Evolutionary conservation across 495 filamentous ascomycete genomes (phyloP).

Genomic region (Penicillium salamii): DNA sequence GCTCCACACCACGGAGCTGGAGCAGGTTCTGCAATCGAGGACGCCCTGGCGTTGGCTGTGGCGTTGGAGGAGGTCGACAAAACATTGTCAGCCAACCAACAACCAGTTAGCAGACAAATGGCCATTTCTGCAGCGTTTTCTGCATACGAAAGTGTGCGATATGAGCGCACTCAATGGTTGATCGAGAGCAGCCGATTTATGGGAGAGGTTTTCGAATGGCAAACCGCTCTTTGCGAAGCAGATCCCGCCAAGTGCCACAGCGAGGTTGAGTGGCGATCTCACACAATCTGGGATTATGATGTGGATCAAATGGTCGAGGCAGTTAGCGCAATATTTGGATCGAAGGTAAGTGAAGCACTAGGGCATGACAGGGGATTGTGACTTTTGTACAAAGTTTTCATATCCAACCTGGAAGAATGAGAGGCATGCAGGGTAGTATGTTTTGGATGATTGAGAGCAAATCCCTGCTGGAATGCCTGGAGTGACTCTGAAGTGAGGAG

Average conservation of each 20-base stretch:
- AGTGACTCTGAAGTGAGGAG: too few species aligned
- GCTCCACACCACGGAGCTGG: slow-evolving; percentile 53
- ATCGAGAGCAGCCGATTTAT: slow-evolving; percentile 33
- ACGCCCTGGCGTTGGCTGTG: slow-evolving; percentile 44
- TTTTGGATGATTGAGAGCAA: too few species aligned
- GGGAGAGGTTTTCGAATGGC: slow-evolving; percentile 29
- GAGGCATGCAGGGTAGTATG: too few species aligned
- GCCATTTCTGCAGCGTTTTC: not conserved
- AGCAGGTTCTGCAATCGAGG: slow-evolving; percentile 56
- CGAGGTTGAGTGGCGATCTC: slow-evolving; percentile 25
- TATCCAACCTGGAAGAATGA: too few species aligned
- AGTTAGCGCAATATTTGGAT: slow-evolving; percentile 2
- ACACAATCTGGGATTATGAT: slow-evolving; percentile 34
- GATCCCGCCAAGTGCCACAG: slow-evolving; percentile 19
- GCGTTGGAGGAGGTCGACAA: slow-evolving; percentile 23
- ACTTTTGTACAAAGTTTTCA: too few species aligned
- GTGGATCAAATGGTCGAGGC: slow-evolving; percentile 28
- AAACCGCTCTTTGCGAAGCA: slow-evolving; percentile 8
- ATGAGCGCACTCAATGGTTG: slow-evolving; percentile 31
- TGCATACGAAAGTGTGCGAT: slow-evolving; percentile 18
- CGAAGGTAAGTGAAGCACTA: not conserved
- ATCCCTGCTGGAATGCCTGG: too few species aligned
- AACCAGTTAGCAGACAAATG: not conserved
- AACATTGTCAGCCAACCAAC: not conserved
- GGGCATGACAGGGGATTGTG: too few species aligned